Percentiles rank a stretch among this genome's conserved stretches.
These are phyloP conservation scores for Begonia peltatifolia DNA, from an alignment of 306 rosid species.

Conservation along the genomic window DNA sequence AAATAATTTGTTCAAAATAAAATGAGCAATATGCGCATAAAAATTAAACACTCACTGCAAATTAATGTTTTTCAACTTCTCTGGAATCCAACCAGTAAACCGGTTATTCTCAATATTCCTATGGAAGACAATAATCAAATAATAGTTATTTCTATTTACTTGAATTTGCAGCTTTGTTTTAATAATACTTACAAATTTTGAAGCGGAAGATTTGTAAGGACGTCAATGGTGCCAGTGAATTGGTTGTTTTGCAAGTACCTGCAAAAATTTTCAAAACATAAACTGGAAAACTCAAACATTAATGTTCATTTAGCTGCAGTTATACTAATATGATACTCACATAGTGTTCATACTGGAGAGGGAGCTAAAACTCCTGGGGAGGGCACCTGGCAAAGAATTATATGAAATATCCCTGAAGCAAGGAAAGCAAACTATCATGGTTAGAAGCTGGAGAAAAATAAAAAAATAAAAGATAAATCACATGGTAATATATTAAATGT, in stretches of 20 bases:
- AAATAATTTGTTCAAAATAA: neutral
- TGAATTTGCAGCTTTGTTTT: too few relatives aligned
- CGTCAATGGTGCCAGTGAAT: conserved; percentile 67
- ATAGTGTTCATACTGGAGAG: conserved; percentile 52
- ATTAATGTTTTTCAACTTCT: conserved; percentile 48
- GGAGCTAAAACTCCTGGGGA: conserved; percentile 72
- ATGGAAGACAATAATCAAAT: neutral
- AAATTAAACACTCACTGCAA: conserved; percentile 6
- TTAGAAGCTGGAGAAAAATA: neutral
- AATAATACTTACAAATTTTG: conserved; percentile 39
- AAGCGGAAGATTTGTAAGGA: conserved; percentile 79
- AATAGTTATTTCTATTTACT: too few relatives aligned
- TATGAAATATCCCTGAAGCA: conserved; percentile 51
- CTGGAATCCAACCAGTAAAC: conserved; percentile 89
- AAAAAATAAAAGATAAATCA: conserved; percentile 2
- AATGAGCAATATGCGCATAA: neutral
- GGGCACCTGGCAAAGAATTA: conserved; percentile 60
- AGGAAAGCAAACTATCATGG: conserved; percentile 2
- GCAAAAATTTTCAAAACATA: conserved; percentile 1
- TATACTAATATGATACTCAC: conserved; percentile 31
- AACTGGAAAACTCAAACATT: conserved; percentile 7
- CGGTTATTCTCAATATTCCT: conserved; percentile 79
- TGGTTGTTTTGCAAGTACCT: conserved; percentile 89
- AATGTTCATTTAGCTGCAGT: neutral
- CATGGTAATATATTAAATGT: neutral